Base-by-base conservation (phyloP, 352 stramenopile genomes). In the Poterioochromonas sp. region DNA sequence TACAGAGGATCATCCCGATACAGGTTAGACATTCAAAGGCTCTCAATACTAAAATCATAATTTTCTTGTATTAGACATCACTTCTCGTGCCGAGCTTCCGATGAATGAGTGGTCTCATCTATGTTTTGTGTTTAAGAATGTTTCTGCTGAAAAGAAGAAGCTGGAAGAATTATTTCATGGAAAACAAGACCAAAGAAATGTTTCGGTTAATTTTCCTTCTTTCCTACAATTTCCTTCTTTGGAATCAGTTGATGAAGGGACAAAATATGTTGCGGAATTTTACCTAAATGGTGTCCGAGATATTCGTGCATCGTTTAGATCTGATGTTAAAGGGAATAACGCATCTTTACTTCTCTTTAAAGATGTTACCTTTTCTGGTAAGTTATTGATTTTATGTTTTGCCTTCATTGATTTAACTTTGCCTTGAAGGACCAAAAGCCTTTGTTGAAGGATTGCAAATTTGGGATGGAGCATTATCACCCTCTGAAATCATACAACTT, bases 91-190 rank as follows among this genome's bases (percentile, higher is more conserved):
- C 0, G 41, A 39, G 0, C 8, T 93, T 29, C 84, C 88, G 22
- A 51, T 86, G 2, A 81, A 85, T 40, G 62, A 84, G 37, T 94
- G 88, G 89, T 64, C 86, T 0, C 87, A 93, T 76, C 47, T 94
- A 58, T 82, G 83, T 0, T 88, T 93, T 53, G 84, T 82, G 0
- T 90, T 94, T 77, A 70, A 76, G 0, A 93, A 93, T 63, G 86
- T 80, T 70, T 87, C 88, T 0, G 86, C 12, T n/a, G 53, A 64
- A 64, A 53, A 8, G 20, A 8, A 20, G 20, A 20, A 20, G 44
- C n/a, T n/a, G n/a, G 44, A 53, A 53, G 20, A 20, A 20, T 20
- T 8, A 8, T 53, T 20, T 53, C 44, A 53, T 53, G 44, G 44
- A 53, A 53, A 53, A 20, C 8, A 8, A 8, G 20, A 20, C 20